phyloP scores from a whole-genome alignment of 2,329 filamentous ascomycete species.

The Sarocladiaceae sp. region DNA sequence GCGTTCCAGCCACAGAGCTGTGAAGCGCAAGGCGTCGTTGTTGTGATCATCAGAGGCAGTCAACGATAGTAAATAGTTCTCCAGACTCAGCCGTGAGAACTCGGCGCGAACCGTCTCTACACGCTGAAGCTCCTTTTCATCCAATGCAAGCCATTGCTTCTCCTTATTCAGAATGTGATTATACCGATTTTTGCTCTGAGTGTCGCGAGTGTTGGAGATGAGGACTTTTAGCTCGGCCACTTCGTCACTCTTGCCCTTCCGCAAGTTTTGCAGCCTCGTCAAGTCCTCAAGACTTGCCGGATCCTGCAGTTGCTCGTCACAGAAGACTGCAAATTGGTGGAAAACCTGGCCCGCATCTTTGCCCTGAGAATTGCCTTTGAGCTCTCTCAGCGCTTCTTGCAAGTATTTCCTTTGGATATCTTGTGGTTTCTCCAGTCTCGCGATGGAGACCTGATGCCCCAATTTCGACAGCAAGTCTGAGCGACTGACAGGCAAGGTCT shows the following conservation, averaged over 20 bases:
- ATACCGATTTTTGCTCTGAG: constrained; percentile 49
- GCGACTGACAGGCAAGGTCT: constrained; percentile 65
- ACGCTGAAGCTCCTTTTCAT: constrained; percentile 78
- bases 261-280: constrained; percentile 69
- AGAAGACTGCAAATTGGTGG: constrained; percentile 92
- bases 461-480: constrained; percentile 81
- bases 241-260: constrained; percentile 75
- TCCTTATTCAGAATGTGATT: constrained; percentile 61
- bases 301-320: constrained; percentile 88
- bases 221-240: constrained; percentile 64
- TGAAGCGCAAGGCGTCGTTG: constrained; percentile 85
- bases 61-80: constrained; percentile 86
- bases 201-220: constrained; percentile 42
- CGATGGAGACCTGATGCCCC: constrained; percentile 82
- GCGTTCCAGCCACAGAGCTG: constrained; percentile 88
- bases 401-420: constrained; percentile 84
- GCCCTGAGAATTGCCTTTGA: constrained; percentile 62
- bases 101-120: constrained; percentile 70
- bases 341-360: constrained; percentile 81
- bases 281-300: constrained; percentile 80
- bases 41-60: constrained; percentile 82
- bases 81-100: constrained; percentile 80
- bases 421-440: constrained; percentile 84
- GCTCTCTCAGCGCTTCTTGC: constrained; percentile 72
- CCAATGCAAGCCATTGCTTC: constrained; percentile 84